Evolutionary conservation across 192 early-diverging fungal species (phyloP).

Genomic region (Haplosporangium gracile): DNA sequence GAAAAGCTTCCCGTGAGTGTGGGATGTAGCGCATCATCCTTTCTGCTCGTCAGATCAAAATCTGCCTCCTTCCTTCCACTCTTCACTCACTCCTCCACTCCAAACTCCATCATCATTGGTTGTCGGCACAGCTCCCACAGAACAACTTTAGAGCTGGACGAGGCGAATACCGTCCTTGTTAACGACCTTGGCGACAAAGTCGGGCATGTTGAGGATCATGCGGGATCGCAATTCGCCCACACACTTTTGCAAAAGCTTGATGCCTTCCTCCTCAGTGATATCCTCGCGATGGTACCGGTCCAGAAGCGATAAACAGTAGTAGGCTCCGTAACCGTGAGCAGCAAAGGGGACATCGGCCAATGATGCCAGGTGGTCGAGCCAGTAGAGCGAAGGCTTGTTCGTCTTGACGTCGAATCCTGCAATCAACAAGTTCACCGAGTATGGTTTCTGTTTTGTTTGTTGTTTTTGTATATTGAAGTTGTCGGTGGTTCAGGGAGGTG

Average conservation of each 20-base stretch:
- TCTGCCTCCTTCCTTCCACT: not conserved
- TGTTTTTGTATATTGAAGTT: not conserved
- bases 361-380: constrained; percentile 92
- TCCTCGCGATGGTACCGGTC: constrained; percentile 91
- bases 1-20: not conserved
- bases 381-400: constrained; percentile 81
- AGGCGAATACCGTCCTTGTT: constrained; percentile 88
- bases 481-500: not conserved
- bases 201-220: constrained; percentile 87
- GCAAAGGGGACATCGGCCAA: constrained; percentile 86
- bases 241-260: constrained; percentile 87
- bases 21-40: not conserved
- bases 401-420: constrained; percentile 86
- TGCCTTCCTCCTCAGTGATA: constrained; percentile 88
- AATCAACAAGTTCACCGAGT: constrained; percentile 91
- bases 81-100: not conserved
- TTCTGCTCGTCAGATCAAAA: not conserved
- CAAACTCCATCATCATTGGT: not conserved
- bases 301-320: constrained; percentile 91
- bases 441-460: constrained; percentile 76
- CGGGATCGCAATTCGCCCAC: constrained; percentile 84
- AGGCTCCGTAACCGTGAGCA: constrained; percentile 93
- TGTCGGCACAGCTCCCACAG: not conserved
- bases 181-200: constrained; percentile 88
- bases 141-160: constrained; percentile 57